Base-by-base conservation (phyloP, 1,284 basidiomycete species). In the Coniophora puteana region DNA sequence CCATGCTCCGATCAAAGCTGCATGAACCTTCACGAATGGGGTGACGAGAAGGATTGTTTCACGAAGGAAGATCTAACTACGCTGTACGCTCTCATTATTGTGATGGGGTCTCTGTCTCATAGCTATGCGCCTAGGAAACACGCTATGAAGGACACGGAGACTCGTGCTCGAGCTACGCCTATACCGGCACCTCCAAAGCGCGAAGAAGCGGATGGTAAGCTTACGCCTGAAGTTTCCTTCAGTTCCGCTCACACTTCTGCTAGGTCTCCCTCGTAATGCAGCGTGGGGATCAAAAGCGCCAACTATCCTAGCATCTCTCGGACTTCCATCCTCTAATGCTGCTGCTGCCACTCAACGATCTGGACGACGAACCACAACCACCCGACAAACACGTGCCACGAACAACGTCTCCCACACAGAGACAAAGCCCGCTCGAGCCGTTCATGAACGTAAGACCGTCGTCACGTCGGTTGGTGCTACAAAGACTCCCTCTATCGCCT, bases 11-110 rank as follows among this genome's bases (percentile, higher is more conserved):
- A 93, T 58, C 83, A 89, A 52, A 82, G 80, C 46, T 99, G 95
- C 66, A 89, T 94, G 78, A 91, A 92, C 61, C 67, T 96, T 40
- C 96, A 99, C 61, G 96, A 99, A 62, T 95, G 93, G 83, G 95
- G 94, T 16, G 96, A 98, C 53, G 95, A 99, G 62, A 91, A 92
- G 44, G 96, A 99, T 63, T 93, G 89, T 52, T 97, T 93, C 59
- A 93, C 86, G 8, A 93, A 93, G 65, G 90, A 94, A 59, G 90
- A 96, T 62, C 69, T 94, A 43, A 86, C 90, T 24, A 93, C 89
- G 3, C 63, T 94, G 88, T 92, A 59, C 38, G 87, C 77, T 27
- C 31, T 36, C 16, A 30, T 36, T 32, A 49, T 42, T 35, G 40
- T 25, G 45, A 44, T 30, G 34, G 29, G 33, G 16, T 12, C 14